These are phyloP conservation scores for Limnomonas spitsbergensis DNA, from an alignment of 139 green algal genomes.

Conservation along the genomic window DNA sequence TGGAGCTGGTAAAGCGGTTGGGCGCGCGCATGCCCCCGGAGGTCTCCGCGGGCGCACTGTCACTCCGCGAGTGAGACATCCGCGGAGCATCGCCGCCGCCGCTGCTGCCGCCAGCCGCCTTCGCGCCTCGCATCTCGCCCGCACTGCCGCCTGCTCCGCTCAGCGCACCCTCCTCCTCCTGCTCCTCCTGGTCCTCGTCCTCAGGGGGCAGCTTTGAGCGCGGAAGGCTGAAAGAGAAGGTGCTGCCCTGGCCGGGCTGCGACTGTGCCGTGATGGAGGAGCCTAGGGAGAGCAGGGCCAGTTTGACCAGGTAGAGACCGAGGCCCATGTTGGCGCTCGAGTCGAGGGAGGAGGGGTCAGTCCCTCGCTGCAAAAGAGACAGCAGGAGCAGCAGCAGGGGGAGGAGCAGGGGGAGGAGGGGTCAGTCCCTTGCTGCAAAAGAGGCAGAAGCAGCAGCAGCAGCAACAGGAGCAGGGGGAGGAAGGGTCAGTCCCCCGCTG, in stretches of 20 bases:
- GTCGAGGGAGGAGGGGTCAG: too few relatives aligned
- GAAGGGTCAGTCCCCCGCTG: too few relatives aligned
- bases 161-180: background rate
- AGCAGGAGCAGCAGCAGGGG: too few relatives aligned
- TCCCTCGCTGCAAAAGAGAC: too few relatives aligned
- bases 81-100: background rate
- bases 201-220: too few relatives aligned
- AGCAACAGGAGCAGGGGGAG: too few relatives aligned
- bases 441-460: too few relatives aligned
- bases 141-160: background rate
- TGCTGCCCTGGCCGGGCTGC: conserved; percentile 42
- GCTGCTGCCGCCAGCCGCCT: background rate
- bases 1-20: conserved; percentile 10
- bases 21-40: background rate
- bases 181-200: background rate
- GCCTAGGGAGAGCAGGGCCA: conserved; percentile 54
- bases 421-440: too few relatives aligned
- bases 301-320: conserved; percentile 50
- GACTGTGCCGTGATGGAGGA: conserved; percentile 56
- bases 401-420: too few relatives aligned
- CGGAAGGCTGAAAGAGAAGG: conserved; percentile 61
- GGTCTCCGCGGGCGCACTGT: background rate
- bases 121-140: too few relatives aligned
- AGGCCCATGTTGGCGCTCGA: conserved; percentile 60
- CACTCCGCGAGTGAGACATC: background rate